These are phyloP conservation scores for Petunia secreta DNA, from an alignment of 257 asterid genomes.

Conservation along the genomic window DNA sequence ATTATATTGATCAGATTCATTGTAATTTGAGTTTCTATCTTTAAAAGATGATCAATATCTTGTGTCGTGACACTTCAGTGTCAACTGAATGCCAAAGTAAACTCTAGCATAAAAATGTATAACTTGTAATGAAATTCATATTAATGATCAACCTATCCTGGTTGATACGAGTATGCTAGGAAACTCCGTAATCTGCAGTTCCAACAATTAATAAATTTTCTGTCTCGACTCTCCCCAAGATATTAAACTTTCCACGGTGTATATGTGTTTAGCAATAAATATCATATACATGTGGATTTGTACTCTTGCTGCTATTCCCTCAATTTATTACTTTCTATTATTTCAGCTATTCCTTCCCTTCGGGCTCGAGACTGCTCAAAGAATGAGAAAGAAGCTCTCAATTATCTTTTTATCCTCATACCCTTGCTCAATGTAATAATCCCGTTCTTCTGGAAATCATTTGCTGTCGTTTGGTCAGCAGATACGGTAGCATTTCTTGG, in stretches of 20 bases:
- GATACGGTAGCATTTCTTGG: conserved; percentile 77
- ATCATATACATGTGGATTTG: background rate
- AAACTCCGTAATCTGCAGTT: background rate
- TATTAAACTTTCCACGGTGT: background rate
- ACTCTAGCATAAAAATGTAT: background rate
- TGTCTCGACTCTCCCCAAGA: background rate
- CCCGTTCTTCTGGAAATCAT: conserved; percentile 90
- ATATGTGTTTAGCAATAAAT: background rate
- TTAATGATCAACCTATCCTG: background rate
- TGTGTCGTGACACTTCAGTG: background rate
- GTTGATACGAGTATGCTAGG: background rate
- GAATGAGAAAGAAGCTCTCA: conserved; percentile 95
- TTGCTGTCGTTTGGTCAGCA: conserved; percentile 95
- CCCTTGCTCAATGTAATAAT: conserved; percentile 78
- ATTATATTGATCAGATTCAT: background rate
- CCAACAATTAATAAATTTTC: background rate
- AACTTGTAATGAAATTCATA: conserved; percentile 6
- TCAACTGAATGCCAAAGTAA: background rate
- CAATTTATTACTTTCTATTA: conserved; percentile 18
- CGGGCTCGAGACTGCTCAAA: conserved; percentile 97
- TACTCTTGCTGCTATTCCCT: background rate
- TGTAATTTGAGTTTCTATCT: background rate
- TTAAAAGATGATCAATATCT: background rate
- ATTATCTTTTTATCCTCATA: conserved; percentile 77
- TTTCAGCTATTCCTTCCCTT: conserved; percentile 91